Evolutionary conservation across 768 basidiomycete genomes (phyloP), one percentile per base, ranked within the genome.

Genomic region (Lentinula detonsa): DNA sequence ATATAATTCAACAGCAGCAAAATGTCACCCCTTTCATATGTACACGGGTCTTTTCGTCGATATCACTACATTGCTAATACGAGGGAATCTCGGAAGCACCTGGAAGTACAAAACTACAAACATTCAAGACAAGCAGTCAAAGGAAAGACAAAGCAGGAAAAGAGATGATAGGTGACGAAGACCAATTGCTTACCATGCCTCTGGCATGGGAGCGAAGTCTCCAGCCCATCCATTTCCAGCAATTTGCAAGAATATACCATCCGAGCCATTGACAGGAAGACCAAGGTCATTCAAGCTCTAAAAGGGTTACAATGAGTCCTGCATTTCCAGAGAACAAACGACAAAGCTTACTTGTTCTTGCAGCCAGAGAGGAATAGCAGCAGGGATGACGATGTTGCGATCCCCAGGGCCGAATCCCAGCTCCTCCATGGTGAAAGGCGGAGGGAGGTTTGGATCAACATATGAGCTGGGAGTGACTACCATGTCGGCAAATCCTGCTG

Each of bases 211-310:
- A 7, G 82, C 77, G 68, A 90, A 88, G 68, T 91, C 89, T 54
- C 85, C 84, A 18, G 81, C 81, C 91, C 91, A 93, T 15, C 90
- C 90, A 62, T 85, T 88, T 28, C 83, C 85, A 48, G 79, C 79
- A 75, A 90, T 81, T 65, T 88, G 85, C 64, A 95, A 72, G 75
- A 98, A 95, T 57, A 96, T 88, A 11, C 89, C 91, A 66, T 98
- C 95, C 3, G 88, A 90, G 48, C 95, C 95, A 66, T 95, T 95
- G 40, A 86, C 78, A n/a, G 95, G 95, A 57, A 97, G 76, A 15
- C 95, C 93, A 13, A 98, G 85, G 72, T 98, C 95, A 15, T 87
- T 85, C 64, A 95, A 75, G 69, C 85, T 94, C 91, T 96, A 73
- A 50, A 50, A 56, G 62, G 59, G 52, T 40, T 31, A 28, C 28